Base-by-base conservation (phyloP, 2,329 filamentous ascomycete species). In the Alternaria dauci region DNA sequence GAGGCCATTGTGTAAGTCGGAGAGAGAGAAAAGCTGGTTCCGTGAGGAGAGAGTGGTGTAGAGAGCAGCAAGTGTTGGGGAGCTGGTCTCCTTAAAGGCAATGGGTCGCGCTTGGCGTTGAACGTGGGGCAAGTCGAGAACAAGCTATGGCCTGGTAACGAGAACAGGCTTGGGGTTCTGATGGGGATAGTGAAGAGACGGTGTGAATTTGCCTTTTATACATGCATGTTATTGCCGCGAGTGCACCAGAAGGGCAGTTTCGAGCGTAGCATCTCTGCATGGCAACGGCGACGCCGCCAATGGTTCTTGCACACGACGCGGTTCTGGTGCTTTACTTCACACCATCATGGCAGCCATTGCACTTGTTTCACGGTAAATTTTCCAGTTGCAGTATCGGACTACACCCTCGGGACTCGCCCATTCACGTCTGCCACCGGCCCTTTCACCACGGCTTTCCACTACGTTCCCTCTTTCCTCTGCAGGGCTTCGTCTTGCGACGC, bases 1-100 rank as follows among this genome's bases (percentile, higher is more conserved):
- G 87, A 85, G 67, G 91, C 89, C 91, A 94, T 94, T 73, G 71
- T 83, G 68, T 73, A 28, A 54, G 55, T 59, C 20, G n/a, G 26
- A 42, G 47, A 34, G 39, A 46, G 48, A 34, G 25, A 56, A 25
- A 26, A 52, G 46, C 30, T 38, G n/a, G 25, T 50, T 60, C 51
- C 57, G 53, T 34, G 47, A 32, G 39, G 58, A 38, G 41, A 59
- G 54, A 58, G 61, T 51, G 53, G 54, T 46, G 53, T 51, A 47
- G 41, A 30, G 58, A 54, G 57, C 59, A 65, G 59, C 52, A 63
- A 60, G 58, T 62, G 60, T 59, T 58, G 60, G 65, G 58, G 64
- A 63, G 59, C 55, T 65, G 69, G 67, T 66, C 63, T 67, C 61
- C 59, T 70, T 69, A 71, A 67, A 67, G 64, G 55, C 58, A 61